Evolutionary conservation across 129 eudicot genomes (phyloP).

Genomic region (Pittosporum tobira): DNA sequence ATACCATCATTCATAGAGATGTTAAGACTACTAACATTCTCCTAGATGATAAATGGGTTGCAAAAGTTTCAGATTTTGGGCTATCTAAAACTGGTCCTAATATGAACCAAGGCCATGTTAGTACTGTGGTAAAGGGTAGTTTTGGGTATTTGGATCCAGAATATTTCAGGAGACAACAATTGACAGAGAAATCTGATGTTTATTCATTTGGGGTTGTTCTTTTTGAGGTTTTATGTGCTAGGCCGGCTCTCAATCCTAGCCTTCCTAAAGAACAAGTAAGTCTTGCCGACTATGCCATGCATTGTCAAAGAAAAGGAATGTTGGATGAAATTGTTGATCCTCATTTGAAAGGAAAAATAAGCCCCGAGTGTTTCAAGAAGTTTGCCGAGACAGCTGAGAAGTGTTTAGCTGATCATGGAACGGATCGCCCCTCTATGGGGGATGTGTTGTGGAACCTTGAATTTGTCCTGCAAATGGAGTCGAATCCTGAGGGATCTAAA

Average conservation of each 20-base stretch:
- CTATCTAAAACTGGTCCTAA: slow-evolving; percentile 65
- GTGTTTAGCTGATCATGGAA: slow-evolving; percentile 59
- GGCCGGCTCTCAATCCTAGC: slow-evolving; percentile 58
- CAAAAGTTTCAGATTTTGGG: slow-evolving; percentile 76
- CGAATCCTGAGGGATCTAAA: slow-evolving; percentile 13
- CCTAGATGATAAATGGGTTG: slow-evolving; percentile 71
- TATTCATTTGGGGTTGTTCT: slow-evolving; percentile 75
- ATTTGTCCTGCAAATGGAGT: slow-evolving; percentile 36
- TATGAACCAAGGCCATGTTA: slow-evolving; percentile 60
- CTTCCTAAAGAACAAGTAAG: slow-evolving; percentile 74
- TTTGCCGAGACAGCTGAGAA: slow-evolving; percentile 50
- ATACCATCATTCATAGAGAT: slow-evolving; percentile 74
- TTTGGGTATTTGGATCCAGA: slow-evolving; percentile 71
- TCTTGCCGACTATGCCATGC: slow-evolving; percentile 55
- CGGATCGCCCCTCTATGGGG: slow-evolving; percentile 74
- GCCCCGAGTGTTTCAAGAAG: slow-evolving; percentile 46
- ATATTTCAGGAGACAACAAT: slow-evolving; percentile 54
- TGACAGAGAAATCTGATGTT: slow-evolving; percentile 64
- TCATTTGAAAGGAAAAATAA: slow-evolving; percentile 51
- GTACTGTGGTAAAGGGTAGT: slow-evolving; percentile 71
- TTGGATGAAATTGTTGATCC: slow-evolving; percentile 61
- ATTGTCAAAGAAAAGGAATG: slow-evolving; percentile 46
- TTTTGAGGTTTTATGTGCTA: slow-evolving; percentile 68
- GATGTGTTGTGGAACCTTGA: slow-evolving; percentile 74
- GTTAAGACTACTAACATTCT: slow-evolving; percentile 74